Conservation (phyloP, 495 filamentous ascomycete species). For the Physcia stellaris region DNA sequence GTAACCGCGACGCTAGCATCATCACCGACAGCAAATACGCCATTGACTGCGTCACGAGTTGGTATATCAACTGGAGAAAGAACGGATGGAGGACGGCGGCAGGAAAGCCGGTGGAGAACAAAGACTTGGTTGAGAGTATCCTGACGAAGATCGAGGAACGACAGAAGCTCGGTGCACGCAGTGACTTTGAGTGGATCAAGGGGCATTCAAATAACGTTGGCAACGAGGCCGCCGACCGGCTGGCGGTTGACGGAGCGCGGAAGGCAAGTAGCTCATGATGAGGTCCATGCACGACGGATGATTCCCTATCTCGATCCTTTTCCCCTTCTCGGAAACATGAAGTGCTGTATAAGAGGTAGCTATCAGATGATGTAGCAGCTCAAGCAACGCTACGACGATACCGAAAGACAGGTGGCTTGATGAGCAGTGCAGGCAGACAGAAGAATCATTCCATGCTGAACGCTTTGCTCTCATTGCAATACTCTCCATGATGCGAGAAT, state of each 20-base stretch:
- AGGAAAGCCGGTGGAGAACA: conserved; percentile 66
- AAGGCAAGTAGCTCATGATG: conserved; percentile 18
- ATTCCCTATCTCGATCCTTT: too few relatives aligned
- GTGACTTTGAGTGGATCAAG: conserved; percentile 76
- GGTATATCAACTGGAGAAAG: conserved; percentile 64
- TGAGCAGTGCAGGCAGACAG: too few relatives aligned
- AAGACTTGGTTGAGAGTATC: conserved; percentile 66
- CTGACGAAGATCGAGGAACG: conserved; percentile 59
- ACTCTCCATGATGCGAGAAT: too few relatives aligned
- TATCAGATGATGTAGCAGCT: too few relatives aligned
- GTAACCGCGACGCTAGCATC: conserved; percentile 51
- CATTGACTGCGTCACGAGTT: conserved; percentile 79
- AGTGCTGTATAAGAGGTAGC: too few relatives aligned
- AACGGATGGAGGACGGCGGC: conserved; percentile 66
- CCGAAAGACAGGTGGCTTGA: too few relatives aligned
- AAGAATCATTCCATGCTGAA: too few relatives aligned
- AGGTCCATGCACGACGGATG: too few relatives aligned
- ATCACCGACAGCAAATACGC: conserved; percentile 75
- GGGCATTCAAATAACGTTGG: conserved; percentile 57
- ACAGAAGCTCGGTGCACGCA: conserved; percentile 41
- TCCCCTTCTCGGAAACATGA: too few relatives aligned
- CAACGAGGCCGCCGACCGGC: conserved; percentile 64
- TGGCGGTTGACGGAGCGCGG: conserved; percentile 54
- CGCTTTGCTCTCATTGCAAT: too few relatives aligned
- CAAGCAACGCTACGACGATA: too few relatives aligned